Conservation (phyloP, 2,329 filamentous ascomycete genomes). For the Epichloe sylvatica region DNA sequence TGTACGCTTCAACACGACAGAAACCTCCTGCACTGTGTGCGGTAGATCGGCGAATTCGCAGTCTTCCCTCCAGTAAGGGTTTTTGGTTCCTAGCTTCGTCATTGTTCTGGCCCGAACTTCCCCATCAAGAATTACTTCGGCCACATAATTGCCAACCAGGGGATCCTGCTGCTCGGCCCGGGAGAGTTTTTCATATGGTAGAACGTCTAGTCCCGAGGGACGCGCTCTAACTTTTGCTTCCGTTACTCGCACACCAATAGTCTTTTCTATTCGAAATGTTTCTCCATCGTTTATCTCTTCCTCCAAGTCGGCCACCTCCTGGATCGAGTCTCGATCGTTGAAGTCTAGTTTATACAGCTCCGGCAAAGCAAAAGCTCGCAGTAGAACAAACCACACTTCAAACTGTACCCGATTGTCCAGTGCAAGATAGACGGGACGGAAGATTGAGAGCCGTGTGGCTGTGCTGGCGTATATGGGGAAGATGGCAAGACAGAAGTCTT, state of each 20-base stretch:
- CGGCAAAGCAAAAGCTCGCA: conserved; percentile 83
- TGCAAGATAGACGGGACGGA: conserved; percentile 79
- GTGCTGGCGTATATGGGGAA: conserved; percentile 82
- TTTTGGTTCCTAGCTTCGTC: conserved; percentile 54
- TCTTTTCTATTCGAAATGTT: conserved; percentile 49
- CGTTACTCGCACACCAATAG: conserved; percentile 42
- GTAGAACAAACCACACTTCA: conserved; percentile 90
- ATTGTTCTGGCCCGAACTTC: conserved; percentile 65
- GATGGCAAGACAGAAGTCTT: conserved; percentile 88
- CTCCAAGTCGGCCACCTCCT: conserved; percentile 25
- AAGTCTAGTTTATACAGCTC: conserved; percentile 63
- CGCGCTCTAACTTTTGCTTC: conserved; percentile 45
- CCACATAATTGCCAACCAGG: conserved; percentile 55
- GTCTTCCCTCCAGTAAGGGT: conserved; percentile 72
- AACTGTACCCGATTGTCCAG: conserved; percentile 81
- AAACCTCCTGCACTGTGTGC: conserved; percentile 51
- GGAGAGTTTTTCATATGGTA: conserved; percentile 10
- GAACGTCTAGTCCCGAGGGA: conserved; percentile 11
- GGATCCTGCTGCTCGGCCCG: conserved; percentile 25
- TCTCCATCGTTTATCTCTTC: conserved; percentile 29
- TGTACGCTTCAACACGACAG: conserved; percentile 56
- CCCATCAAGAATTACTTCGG: conserved; percentile 66
- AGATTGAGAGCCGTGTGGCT: conserved; percentile 57
- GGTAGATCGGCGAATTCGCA: conserved; percentile 66
- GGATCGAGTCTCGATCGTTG: conserved; percentile 27